Evolutionary conservation across 2,329 filamentous ascomycete species (phyloP), one percentile per base, ranked within the genome.

Genomic region (Fusarium austroafricanum): DNA sequence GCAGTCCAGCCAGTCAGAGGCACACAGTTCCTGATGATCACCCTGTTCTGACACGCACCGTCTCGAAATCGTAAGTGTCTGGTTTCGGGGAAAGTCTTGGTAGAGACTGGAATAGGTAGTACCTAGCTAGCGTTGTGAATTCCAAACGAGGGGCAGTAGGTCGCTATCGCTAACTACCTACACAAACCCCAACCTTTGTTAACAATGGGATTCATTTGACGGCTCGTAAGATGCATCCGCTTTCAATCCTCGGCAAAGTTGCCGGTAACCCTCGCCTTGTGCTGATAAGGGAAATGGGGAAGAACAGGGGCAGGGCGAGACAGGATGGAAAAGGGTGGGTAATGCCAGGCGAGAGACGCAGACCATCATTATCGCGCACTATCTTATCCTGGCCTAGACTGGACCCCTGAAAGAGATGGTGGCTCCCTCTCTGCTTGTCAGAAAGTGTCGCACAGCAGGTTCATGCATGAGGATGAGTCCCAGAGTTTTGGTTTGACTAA

Each of bases 1-100:
- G 29, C 3, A 12, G 12, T 12, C 47, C 45, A 61, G 44, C 64
- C 64, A 67, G 57, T 67, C 40, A 46, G 46, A 67, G 51, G 12
- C 52, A 43, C 11, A 37, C 47, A 67, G 65, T 67, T 59, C 65
- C 63, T 67, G 65, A n/a, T 44, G 65, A 67, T 67, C 65, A 44
- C 23, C 38, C 58, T 55, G 39, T 37, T 54, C 63, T 67, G 58
- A 67, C 63, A 67, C 64, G 62, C 42, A 62, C 35, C 63, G 50
- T 63, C 62, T 67, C 31, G 51, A 50, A 62, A 53, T 42, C 42
- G 46, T 50, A 52, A 61, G 43, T 21, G 35, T 46, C 43, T 53
- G 60, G 60, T 59, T 64, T 59, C 61, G 53, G 45, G 60, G 38
- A 40, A 55, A 35, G 42, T 37, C 35, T 33, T 55, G 20, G 18